phyloP scores from a whole-genome alignment of 106 monocot species.

The Apostasia ramifera region DNA sequence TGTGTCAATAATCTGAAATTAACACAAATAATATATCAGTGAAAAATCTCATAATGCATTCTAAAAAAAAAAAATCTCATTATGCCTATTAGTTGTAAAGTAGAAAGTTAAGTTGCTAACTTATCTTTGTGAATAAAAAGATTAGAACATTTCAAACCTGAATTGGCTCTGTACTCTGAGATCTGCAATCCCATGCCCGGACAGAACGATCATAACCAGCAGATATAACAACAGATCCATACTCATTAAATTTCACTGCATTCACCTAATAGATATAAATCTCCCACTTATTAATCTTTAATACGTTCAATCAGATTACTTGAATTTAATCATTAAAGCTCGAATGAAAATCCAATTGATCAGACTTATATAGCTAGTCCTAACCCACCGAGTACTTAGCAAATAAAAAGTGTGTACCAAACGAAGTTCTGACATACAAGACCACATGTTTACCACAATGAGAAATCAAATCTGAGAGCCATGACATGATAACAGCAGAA shows the following conservation, averaged over 20 bases:
- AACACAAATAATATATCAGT: constrained; percentile 3
- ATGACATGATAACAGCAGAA: no score
- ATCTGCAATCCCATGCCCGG: constrained; percentile 92
- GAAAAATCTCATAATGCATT: background rate
- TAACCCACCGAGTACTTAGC: no score
- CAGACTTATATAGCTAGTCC: no score
- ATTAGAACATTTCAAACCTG: constrained; percentile 41
- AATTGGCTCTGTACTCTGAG: constrained; percentile 96
- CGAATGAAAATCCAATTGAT: no score
- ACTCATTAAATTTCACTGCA: constrained; percentile 96
- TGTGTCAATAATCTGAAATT: constrained; percentile 67
- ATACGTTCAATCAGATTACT: no score
- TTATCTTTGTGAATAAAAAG: background rate
- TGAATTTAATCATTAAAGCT: no score
- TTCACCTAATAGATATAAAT: constrained; percentile 66
- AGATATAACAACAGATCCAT: constrained; percentile 78
- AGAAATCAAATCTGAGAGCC: no score
- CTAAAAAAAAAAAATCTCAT: background rate
- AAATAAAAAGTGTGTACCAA: no score
- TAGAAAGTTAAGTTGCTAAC: background rate
- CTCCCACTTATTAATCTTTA: constrained; percentile 25
- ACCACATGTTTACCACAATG: no score
- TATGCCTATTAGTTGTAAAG: background rate
- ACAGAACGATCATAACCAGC: constrained; percentile 97
- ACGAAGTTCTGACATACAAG: no score